A percentile compares a stretch with the other conserved stretches of the same genome.
These are phyloP conservation scores for Theileria luwenshuni DNA, from an alignment of 169 alveolate species.

Conservation along the genomic window DNA sequence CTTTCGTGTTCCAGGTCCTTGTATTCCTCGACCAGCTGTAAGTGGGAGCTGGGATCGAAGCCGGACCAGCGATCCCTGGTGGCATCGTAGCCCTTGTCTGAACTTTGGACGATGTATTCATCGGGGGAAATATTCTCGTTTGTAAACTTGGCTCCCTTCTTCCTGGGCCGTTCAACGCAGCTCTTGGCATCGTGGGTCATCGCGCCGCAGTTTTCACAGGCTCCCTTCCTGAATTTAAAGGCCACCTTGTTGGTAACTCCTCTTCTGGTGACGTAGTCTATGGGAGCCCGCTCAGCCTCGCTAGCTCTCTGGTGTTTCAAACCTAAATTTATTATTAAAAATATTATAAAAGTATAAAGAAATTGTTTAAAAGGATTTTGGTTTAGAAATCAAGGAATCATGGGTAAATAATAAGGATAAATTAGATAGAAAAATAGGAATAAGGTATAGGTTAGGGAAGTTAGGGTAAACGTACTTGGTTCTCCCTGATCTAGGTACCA, in stretches of 20 bases:
- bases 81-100: conserved; percentile 91
- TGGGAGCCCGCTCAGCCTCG: conserved; percentile 59
- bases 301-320: conserved; percentile 77
- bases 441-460: not conserved
- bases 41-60: conserved; percentile 89
- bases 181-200: conserved; percentile 94
- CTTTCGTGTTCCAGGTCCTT: conserved; percentile 86
- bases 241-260: conserved; percentile 66
- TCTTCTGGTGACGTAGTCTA: conserved; percentile 60
- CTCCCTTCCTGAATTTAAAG: conserved; percentile 90
- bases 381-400: not conserved
- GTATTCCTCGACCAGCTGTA: conserved; percentile 83
- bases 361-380: conserved; percentile 1
- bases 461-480: conserved; percentile 52
- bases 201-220: conserved; percentile 99
- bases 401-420: not conserved
- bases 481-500: conserved; percentile 81
- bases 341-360: conserved; percentile 8
- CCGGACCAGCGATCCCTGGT: conserved; percentile 98
- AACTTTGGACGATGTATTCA: conserved; percentile 82
- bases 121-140: conserved; percentile 89
- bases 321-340: conserved; percentile 26
- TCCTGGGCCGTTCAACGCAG: conserved; percentile 96
- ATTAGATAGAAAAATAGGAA: not conserved
- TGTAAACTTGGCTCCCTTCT: conserved; percentile 93